Evolutionary conservation across 352 stramenopile genomes (phyloP).

Genomic region (Phytophthora idaei): DNA sequence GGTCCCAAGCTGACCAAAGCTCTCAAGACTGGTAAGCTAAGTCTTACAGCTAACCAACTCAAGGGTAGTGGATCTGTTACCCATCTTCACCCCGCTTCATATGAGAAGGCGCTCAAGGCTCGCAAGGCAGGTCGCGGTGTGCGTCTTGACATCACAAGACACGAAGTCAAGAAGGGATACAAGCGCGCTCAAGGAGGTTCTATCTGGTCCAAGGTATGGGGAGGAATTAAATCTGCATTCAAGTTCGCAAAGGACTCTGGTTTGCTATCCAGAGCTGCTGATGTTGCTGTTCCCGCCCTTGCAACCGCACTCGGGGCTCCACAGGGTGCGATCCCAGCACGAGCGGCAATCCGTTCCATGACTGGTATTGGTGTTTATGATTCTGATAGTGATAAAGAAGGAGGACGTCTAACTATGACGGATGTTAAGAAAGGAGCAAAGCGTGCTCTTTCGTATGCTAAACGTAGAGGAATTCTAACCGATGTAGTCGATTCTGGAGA

Average conservation of each 20-base stretch:
- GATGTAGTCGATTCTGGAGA: slow-evolving; percentile 15
- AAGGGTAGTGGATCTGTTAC: neutral
- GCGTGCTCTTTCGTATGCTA: slow-evolving; percentile 1
- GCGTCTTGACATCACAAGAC: neutral
- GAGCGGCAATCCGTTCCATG: neutral
- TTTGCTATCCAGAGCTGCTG: too few relatives aligned
- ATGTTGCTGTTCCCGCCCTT: neutral
- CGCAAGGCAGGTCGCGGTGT: neutral
- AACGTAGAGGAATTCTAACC: slow-evolving; percentile 12
- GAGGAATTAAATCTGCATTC: neutral
- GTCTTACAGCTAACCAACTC: neutral
- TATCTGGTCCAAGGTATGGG: neutral
- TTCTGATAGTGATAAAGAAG: neutral
- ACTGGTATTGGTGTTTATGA: slow-evolving; percentile 15
- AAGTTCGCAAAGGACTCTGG: neutral
- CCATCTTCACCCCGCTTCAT: neutral
- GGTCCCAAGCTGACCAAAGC: neutral
- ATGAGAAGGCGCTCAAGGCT: neutral
- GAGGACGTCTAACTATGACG: neutral
- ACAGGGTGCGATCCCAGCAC: neutral
- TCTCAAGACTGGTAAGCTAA: slow-evolving; percentile 1
- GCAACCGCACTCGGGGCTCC: neutral
- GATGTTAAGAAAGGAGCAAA: slow-evolving; percentile 16
- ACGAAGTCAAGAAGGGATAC: neutral
- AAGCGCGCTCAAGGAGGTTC: neutral